Conservation (phyloP, 2,329 filamentous ascomycete species). For the Xenosphaeropsis pyriputrescens region DNA sequence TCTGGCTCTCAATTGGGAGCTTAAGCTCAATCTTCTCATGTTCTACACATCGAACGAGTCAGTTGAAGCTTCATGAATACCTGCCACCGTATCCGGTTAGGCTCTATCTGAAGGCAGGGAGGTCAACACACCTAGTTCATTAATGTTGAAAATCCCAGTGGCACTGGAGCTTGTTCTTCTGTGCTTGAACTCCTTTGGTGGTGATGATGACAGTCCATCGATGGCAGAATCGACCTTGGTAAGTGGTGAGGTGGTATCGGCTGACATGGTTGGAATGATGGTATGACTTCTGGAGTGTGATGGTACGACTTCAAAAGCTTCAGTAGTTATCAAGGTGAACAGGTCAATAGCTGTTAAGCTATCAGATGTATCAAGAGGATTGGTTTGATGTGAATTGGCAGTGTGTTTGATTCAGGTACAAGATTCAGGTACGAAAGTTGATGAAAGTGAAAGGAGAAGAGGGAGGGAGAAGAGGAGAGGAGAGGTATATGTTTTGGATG, state of each 20-base stretch:
- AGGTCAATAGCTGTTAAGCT: neutral
- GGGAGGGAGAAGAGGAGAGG: too few species aligned
- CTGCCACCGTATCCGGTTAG: too few species aligned
- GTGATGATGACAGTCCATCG: conserved; percentile 57
- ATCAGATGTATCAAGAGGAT: neutral
- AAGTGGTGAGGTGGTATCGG: conserved; percentile 36
- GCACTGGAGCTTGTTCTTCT: conserved; percentile 60
- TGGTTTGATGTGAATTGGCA: neutral
- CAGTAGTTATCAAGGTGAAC: too few species aligned
- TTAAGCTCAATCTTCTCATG: conserved; percentile 56
- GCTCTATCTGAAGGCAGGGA: too few species aligned
- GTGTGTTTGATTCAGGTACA: neutral
- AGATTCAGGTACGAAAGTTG: neutral
- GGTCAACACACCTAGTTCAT: conserved; percentile 59
- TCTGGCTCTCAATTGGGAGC: conserved; percentile 72
- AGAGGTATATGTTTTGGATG: too few species aligned
- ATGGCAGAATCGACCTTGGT: conserved; percentile 88
- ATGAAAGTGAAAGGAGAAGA: neutral
- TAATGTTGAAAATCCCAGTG: conserved; percentile 67
- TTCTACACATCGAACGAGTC: conserved; percentile 25
- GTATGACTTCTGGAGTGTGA: neutral
- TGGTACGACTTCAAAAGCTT: neutral
- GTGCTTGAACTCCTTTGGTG: conserved; percentile 51
- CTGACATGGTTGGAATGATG: conserved; percentile 30
- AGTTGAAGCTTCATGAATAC: too few species aligned